phyloP scores from a whole-genome alignment of 495 filamentous ascomycete species.

The Xylaria sp. region DNA sequence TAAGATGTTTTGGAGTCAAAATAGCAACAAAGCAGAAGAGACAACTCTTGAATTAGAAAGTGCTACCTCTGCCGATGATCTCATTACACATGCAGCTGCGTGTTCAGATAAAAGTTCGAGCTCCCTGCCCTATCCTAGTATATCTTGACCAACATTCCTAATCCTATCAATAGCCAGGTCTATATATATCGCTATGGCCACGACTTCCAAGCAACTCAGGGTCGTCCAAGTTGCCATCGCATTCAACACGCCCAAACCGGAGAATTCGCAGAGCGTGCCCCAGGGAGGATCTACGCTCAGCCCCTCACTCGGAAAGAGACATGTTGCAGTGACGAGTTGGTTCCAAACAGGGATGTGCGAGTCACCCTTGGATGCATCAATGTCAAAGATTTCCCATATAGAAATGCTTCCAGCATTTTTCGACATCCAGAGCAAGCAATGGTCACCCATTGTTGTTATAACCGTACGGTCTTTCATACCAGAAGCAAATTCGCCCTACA shows the following conservation, averaged over 20 bases:
- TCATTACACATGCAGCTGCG: constrained; percentile 82
- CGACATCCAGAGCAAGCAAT: constrained; percentile 56
- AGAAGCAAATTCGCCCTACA: constrained; percentile 57
- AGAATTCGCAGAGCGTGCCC: constrained; percentile 43
- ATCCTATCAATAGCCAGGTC: constrained; percentile 49
- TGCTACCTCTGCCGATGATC: constrained; percentile 68
- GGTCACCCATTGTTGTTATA: constrained; percentile 67
- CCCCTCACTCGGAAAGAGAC: constrained; percentile 54
- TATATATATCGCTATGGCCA: constrained; percentile 69
- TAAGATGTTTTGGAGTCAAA: constrained; percentile 70
- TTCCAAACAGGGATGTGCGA: constrained; percentile 49
- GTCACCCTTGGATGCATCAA: constrained; percentile 58
- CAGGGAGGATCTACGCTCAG: constrained; percentile 44
- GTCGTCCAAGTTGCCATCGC: constrained; percentile 66
- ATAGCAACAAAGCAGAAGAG: constrained; percentile 71
- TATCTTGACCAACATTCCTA: constrained; percentile 25
- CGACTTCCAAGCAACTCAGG: constrained; percentile 69
- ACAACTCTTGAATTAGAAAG: constrained; percentile 72
- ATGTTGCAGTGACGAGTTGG: constrained; percentile 60
- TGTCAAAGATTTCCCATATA: constrained; percentile 67
- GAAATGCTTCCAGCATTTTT: constrained; percentile 68
- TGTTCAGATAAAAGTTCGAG: constrained; percentile 71
- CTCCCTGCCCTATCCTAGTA: not conserved
- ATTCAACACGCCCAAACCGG: constrained; percentile 53
- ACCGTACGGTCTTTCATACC: constrained; percentile 73